Conservation (phyloP, 805 yeast species). For the Ascoidea rubescens region DNA sequence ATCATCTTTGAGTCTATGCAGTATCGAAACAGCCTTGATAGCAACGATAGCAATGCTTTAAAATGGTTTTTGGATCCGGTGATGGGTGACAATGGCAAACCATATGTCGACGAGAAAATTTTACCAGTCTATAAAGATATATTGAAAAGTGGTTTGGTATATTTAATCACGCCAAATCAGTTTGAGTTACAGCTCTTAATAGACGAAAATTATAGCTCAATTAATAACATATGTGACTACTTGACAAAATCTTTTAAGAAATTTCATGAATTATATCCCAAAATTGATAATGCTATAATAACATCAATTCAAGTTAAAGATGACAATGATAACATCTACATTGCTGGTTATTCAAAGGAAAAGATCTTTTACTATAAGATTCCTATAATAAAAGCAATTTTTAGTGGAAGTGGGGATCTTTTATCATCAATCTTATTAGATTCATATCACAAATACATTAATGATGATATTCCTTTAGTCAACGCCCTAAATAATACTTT, state of each 20-base stretch:
- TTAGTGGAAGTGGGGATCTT: conserved; percentile 67
- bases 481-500: conserved; percentile 26
- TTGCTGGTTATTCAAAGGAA: conserved; percentile 23
- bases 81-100: conserved; percentile 75
- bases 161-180: conserved; percentile 58
- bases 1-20: too few species aligned
- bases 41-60: conserved; percentile 7
- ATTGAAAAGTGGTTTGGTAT: conserved; percentile 28
- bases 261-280: conserved; percentile 30
- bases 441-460: conserved; percentile 17
- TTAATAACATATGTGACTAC: conserved; percentile 22
- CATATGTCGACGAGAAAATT: conserved; percentile 55
- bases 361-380: conserved; percentile 24
- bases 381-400: conserved; percentile 38
- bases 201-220: conserved; percentile 17
- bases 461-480: conserved; percentile 13
- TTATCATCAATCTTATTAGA: conserved; percentile 51
- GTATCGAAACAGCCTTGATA: too few species aligned
- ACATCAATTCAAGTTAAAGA: conserved; percentile 34
- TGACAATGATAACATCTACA: conserved; percentile 19
- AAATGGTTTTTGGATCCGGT: conserved; percentile 81
- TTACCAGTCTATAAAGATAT: conserved; percentile 37
- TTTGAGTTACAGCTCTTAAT: conserved; percentile 55
- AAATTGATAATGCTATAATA: conserved; percentile 38
- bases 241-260: conserved; percentile 23